phyloP scores from a whole-genome alignment of 192 early-diverging fungal genomes.

The Linnemannia hyalina region DNA sequence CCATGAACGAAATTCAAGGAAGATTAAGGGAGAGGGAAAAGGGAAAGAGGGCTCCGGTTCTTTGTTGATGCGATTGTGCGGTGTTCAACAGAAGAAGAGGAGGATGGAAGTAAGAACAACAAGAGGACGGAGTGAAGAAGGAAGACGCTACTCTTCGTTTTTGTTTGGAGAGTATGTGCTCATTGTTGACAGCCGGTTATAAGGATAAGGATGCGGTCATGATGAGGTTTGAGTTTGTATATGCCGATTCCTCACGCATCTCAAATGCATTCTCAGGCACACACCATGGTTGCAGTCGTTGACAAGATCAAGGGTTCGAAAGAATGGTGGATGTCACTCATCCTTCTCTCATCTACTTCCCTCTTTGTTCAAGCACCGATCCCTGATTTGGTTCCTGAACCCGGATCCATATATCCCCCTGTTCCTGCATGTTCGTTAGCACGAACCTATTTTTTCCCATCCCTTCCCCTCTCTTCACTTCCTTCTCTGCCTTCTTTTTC shows the following conservation, averaged over 20 bases:
- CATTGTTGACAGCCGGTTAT: not conserved
- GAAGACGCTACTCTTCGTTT: not conserved
- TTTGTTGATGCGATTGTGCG: too few species aligned
- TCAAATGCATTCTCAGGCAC: not conserved
- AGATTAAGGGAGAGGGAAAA: too few species aligned
- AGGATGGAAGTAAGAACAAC: too few species aligned
- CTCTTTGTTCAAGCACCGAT: too few species aligned
- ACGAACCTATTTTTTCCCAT: not conserved
- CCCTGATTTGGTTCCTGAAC: too few species aligned
- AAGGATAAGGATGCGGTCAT: not conserved
- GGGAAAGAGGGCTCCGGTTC: too few species aligned
- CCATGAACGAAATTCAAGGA: not conserved
- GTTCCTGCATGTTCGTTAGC: not conserved
- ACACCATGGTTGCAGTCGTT: not conserved
- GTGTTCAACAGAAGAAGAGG: too few species aligned
- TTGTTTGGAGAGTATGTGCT: not conserved
- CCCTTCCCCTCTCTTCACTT: not conserved
- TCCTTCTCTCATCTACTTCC: not conserved
- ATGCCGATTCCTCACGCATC: not conserved
- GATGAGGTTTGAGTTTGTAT: not conserved
- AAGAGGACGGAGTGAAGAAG: not conserved
- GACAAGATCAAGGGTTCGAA: not conserved
- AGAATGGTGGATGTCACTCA: not conserved
- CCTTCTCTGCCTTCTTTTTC: not conserved
- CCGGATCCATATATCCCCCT: not conserved